Conservation (phyloP, 139 green algal genomes). For the Pleodorina starrii region DNA sequence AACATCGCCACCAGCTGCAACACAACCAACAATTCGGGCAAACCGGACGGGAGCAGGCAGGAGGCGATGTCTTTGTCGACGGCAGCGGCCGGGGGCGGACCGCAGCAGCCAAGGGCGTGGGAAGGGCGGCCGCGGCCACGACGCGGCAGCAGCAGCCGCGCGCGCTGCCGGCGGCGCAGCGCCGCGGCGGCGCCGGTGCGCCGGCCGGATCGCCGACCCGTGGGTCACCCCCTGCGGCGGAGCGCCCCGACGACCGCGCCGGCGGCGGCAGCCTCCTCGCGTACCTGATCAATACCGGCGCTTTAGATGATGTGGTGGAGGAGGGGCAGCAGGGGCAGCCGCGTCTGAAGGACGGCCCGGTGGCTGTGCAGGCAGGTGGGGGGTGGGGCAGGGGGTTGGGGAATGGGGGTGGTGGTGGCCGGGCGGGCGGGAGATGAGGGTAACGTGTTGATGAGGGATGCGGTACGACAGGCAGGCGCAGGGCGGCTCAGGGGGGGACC, state of each 20-base stretch:
- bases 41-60: too few relatives aligned
- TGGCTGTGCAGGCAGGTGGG: conserved; percentile 21
- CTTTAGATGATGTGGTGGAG: background rate
- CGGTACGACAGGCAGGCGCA: too few relatives aligned
- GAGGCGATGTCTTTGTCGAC: too few relatives aligned
- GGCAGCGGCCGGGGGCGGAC: too few relatives aligned
- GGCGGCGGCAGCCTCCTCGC: background rate
- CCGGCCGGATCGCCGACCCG: background rate
- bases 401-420: too few relatives aligned
- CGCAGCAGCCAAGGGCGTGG: background rate
- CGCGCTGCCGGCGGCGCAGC: background rate
- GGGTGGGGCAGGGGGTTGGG: too few relatives aligned
- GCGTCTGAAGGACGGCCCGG: background rate
- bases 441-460: too few relatives aligned
- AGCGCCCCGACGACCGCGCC: background rate
- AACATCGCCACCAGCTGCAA: too few relatives aligned
- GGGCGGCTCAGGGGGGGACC: too few relatives aligned
- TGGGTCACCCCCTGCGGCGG: background rate
- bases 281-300: conserved; percentile 15
- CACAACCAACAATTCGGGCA: too few relatives aligned
- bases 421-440: too few relatives aligned
- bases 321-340: conserved; percentile 8
- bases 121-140: background rate
- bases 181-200: background rate
- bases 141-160: too few relatives aligned